Base-by-base conservation (phyloP, 768 basidiomycete species). In the Termitomyces eurrhizus region DNA sequence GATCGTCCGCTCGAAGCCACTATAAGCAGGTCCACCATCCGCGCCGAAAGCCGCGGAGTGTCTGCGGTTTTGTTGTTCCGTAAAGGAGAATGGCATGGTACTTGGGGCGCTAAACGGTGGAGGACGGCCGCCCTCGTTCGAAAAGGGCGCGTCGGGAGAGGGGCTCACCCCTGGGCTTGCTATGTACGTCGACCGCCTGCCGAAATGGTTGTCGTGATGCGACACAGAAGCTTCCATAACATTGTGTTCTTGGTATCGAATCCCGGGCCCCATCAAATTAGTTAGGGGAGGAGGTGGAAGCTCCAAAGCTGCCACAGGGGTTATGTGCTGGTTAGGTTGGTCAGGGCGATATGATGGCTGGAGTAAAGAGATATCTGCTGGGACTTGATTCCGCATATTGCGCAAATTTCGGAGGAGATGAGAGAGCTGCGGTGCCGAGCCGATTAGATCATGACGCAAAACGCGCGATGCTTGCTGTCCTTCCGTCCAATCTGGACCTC, bases 401-500 rank as follows among this genome's bases (percentile, higher is more conserved):
- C 78, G 78, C 33, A 88, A 70, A 53, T 75, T 80, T 61, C 77
- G 78, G 32, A 88, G 72, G 52, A 88, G 74, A 59, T 84, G 82
- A 41, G 77, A 74, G 8, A 90, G 77, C 61, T 89, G 86, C 32
- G 78, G 77, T 1, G 84, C 80, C 32, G 86, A 81, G 33, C 89
- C 90, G 44, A 83, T 75, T 46, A 92, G 75, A 52, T 83, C 78
- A 66, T 92, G 90, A 49, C 80, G 81, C 58, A 90, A 70, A 16
- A 87, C 78, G 9, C 77, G 78, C 8, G 84, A 82, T 3, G 88
- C 90, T 67, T 91, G 89, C 50, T 78, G 79, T 53, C 79, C 83
- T 69, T 91, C 88, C 0, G 90, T 92, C 90, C 90, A 92, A 68
- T 92, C 90, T 9, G 78, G 73, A 67, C 86, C 88, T 33, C 76